Evolutionary conservation across 2,329 filamentous ascomycete genomes (phyloP).

Genomic region (Clonostachys chloroleuca): DNA sequence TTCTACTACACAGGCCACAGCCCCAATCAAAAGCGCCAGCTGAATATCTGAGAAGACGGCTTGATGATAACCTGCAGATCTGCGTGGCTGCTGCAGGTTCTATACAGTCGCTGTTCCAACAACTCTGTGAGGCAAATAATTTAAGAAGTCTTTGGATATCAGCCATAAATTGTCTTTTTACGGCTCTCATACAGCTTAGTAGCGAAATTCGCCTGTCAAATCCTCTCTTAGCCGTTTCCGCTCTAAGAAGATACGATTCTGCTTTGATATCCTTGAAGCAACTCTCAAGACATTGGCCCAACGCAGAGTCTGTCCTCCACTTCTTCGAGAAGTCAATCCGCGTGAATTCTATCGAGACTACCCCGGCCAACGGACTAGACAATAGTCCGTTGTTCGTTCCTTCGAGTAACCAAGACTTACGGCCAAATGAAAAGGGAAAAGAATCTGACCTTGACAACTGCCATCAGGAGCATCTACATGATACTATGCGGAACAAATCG

Average conservation of each 20-base stretch:
- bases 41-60: slow-evolving; percentile 5
- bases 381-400: no score
- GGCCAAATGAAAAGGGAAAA: no score
- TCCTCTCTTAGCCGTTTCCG: slow-evolving; percentile 20
- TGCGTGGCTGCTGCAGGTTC: slow-evolving; percentile 17
- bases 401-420: no score
- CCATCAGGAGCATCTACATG: no score
- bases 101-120: slow-evolving; percentile 19
- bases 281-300: slow-evolving; percentile 19
- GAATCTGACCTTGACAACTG: no score
- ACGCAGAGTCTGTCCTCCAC: background rate
- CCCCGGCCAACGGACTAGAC: no score
- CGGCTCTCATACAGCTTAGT: slow-evolving; percentile 18
- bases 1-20: background rate
- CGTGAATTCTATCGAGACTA: background rate
- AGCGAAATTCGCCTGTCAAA: slow-evolving; percentile 17
- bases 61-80: slow-evolving; percentile 15
- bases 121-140: slow-evolving; percentile 10
- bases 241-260: slow-evolving; percentile 16
- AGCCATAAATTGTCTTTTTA: slow-evolving; percentile 19
- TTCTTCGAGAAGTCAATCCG: background rate
- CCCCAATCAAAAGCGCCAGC: background rate
- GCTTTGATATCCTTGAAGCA: slow-evolving; percentile 17
- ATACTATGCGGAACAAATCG: no score
- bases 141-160: slow-evolving; percentile 16